Base-by-base conservation (phyloP, 768 basidiomycete species). In the Candolleomyces aberdarensis region DNA sequence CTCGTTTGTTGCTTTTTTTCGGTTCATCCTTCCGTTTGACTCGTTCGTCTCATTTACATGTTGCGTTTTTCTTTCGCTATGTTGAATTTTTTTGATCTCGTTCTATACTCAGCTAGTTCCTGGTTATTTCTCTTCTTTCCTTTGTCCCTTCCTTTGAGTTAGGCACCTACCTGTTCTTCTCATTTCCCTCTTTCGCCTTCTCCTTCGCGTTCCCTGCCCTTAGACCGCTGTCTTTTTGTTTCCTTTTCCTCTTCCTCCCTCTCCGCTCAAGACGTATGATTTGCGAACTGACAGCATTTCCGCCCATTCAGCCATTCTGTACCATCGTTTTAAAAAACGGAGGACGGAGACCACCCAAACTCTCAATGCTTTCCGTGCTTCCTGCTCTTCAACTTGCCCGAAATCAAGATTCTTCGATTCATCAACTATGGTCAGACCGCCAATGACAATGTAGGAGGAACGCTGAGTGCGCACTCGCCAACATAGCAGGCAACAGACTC, bases 251-350 rank as follows among this genome's bases (percentile, higher is more conserved):
- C 0, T 19, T 47, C 15, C 15, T n/a, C 26, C 26, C 26, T 26
- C 26, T 26, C 26, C 26, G 26, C 26, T 43, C n/a, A 43, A 11
- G 5, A 43, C 41, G n/a, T 43, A 43, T 26, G 3, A 26, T 26
- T 26, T 26, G 2, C 26, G 41, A 43, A 5, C n/a, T n/a, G n/a
- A 43, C 13, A 43, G 11, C n/a, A n/a, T 13, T 43, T 43, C n/a
- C 41, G 3, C 13, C 2, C n/a, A n/a, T 43, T 2, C 15, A 88
- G 87, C 89, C 88, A 1, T 90, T 88, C 75, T 69, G 90, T 29
- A 89, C 87, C 0, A 75, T 91, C 63, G 75, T 91, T 0, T 71
- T 91, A 14, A 90, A 90, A 68, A 91, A 91, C 59, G 87, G 87
- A 0, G 87, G 86, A 0, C 87, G 86, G 87, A 84, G 84, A 80